These are phyloP conservation scores for Neurospora sp. DNA, from an alignment of 495 filamentous ascomycete genomes.

Conservation along the genomic window DNA sequence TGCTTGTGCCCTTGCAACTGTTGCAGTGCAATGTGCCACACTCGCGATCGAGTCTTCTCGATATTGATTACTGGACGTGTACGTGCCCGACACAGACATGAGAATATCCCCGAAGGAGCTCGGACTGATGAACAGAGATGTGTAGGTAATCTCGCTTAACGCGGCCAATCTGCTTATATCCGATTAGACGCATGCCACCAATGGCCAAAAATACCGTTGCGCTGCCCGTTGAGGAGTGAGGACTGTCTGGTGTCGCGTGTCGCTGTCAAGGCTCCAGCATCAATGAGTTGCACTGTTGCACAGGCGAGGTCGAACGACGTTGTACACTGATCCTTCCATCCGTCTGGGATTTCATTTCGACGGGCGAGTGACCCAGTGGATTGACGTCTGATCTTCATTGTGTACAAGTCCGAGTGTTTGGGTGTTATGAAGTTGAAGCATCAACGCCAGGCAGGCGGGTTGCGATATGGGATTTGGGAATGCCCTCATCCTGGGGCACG, in stretches of 20 bases:
- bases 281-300: background rate
- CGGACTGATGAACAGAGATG: background rate
- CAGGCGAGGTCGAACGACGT: background rate
- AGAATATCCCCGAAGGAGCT: background rate
- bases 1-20: background rate
- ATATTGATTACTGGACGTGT: background rate
- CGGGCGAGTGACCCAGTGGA: background rate
- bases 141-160: background rate
- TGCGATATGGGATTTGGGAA: background rate
- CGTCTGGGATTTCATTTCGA: background rate
- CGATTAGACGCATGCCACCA: background rate
- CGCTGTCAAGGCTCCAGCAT: background rate
- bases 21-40: background rate
- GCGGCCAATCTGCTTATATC: background rate
- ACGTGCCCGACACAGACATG: background rate
- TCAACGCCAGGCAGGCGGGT: background rate
- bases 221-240: background rate
- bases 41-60: background rate
- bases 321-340: background rate
- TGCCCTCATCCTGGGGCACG: background rate
- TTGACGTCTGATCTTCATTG: background rate
- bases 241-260: background rate
- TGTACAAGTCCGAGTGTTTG: background rate
- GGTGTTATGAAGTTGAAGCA: background rate
- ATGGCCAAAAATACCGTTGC: background rate